Evolutionary conservation across 2,329 filamentous ascomycete species (phyloP), one percentile per base, ranked within the genome.

Genomic region (Penicillium sumatraense): DNA sequence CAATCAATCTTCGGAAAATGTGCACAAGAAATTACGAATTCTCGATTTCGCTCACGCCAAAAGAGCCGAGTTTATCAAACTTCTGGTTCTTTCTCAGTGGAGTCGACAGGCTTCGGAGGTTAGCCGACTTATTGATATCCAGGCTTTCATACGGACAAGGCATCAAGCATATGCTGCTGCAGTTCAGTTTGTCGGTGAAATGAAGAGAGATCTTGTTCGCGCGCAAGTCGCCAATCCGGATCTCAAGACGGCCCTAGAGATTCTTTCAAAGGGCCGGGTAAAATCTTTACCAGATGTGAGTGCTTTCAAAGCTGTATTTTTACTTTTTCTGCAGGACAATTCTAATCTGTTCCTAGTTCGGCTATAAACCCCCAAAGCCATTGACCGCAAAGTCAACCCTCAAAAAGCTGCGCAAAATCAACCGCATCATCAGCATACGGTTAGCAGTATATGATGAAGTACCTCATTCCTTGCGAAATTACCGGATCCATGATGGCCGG

Each of bases 31-130:
- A 75, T 76, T 85, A 24, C 76, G 81, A 31, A 73, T 97, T 50
- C 75, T 96, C 56, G 85, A 89, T 40, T 96, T 95, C 76, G 86
- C 89, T 8, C 88, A 93, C 70, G 84, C 86, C 20, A 86, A 89
- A 67, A 88, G 96, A 68, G 86, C 88, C 26, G 91, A 91, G 77
- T 98, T 96, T 81, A 91, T 96, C 72, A 98, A 99, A 77, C 85
- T 93, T 7, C 81, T 97, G 18, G 91, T 99, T 20, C 87, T 99
- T 44, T 87, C 89, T 1, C 89, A 95, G 75, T 99, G 95, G 95
- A 90, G 89, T 70, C 84, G 89, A 68, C 88, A 90, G 71, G 86
- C 89, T 29, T 82, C 86, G 35, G 86, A 89, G 64, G 90, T 98
- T 64, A 89, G 89, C 77, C 91, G 89, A 73, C 82, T 98, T 57